Percentiles rank a stretch among this genome's conserved stretches.
These are phyloP conservation scores for Polytolypa hystricis DNA, from an alignment of 2,329 filamentous ascomycete genomes.

Conservation along the genomic window DNA sequence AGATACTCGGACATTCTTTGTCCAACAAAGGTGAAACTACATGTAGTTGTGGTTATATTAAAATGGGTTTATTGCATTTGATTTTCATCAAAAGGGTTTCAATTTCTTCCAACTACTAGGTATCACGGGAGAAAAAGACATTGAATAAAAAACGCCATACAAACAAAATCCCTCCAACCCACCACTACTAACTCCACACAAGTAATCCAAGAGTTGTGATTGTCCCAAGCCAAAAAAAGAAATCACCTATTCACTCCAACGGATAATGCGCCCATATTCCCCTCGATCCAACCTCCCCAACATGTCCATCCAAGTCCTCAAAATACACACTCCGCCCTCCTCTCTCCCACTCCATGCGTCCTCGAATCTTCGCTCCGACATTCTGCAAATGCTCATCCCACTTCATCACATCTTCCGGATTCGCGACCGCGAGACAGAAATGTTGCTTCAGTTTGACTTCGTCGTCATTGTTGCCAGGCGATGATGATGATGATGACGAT, in stretches of 20 bases:
- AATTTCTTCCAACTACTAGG: too few relatives aligned
- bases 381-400: slow-evolving; percentile 18
- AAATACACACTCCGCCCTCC: slow-evolving; percentile 23
- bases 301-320: slow-evolving; percentile 21
- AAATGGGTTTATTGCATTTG: too few relatives aligned
- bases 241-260: not conserved
- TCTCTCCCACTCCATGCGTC: slow-evolving; percentile 18
- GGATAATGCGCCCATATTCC: slow-evolving; percentile 21
- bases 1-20: too few relatives aligned
- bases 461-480: not conserved
- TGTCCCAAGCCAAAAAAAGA: too few relatives aligned
- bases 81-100: too few relatives aligned
- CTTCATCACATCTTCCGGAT: slow-evolving; percentile 14
- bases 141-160: too few relatives aligned
- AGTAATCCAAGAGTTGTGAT: too few relatives aligned
- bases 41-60: too few relatives aligned
- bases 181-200: too few relatives aligned
- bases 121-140: too few relatives aligned
- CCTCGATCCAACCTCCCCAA: slow-evolving; percentile 21
- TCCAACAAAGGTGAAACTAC: too few relatives aligned
- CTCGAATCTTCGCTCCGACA: slow-evolving; percentile 15
- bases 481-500: not conserved
- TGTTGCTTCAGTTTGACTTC: slow-evolving; percentile 17
- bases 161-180: too few relatives aligned
- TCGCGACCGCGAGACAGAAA: slow-evolving; percentile 18